Conservation (phyloP, 208 protist species). For the Trichomonas vaginalis region DNA sequence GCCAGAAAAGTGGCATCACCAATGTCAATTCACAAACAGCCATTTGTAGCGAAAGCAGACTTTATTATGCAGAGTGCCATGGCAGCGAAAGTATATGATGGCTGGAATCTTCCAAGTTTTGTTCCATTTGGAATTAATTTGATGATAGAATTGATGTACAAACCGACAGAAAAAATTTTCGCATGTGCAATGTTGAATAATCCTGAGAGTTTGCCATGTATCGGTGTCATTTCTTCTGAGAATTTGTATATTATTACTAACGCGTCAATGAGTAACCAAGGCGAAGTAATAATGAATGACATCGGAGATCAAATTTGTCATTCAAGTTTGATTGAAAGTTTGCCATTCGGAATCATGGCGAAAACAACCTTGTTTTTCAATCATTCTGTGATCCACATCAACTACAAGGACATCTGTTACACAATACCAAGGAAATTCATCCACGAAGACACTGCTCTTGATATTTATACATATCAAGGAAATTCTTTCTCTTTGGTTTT, state of each 20-base stretch:
- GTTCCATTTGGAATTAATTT: background rate
- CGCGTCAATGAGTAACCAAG: background rate
- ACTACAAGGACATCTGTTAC: background rate
- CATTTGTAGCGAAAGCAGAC: too few relatives aligned
- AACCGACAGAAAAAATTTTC: background rate
- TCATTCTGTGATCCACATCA: background rate
- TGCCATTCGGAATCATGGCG: background rate
- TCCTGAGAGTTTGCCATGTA: background rate
- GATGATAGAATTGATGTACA: background rate
- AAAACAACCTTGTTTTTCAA: background rate
- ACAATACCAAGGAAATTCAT: background rate
- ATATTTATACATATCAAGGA: background rate
- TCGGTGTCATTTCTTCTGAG: background rate
- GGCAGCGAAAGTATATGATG: background rate
- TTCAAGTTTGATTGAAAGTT: background rate
- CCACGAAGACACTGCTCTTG: background rate
- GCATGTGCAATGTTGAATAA: background rate
- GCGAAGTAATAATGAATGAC: background rate
- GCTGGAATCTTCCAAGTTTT: background rate
- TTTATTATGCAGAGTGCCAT: background rate
- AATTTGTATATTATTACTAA: background rate
- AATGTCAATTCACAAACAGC: too few relatives aligned
- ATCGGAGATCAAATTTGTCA: background rate
- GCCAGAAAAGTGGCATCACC: background rate
- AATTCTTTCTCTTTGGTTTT: background rate